Evolutionary conservation across 768 basidiomycete genomes (phyloP), one percentile per base, ranked within the genome.

Genomic region (Lentinula guzmanii): DNA sequence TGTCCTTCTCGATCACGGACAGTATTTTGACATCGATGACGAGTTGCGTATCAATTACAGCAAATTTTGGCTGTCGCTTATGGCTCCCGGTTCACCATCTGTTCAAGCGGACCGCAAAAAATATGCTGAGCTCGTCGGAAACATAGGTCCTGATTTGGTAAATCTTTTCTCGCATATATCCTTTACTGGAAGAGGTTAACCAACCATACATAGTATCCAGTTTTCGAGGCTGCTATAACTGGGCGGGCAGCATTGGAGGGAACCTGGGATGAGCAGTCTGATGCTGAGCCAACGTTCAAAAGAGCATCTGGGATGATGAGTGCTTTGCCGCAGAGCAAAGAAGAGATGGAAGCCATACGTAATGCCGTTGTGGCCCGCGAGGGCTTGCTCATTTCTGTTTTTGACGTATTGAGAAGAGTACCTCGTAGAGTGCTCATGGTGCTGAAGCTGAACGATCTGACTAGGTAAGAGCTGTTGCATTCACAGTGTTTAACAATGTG

Each of bases 181-280:
- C 21, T 4, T 10, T 24, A n/a, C 10, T 7, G 57, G 24, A 61
- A 57, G 43, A 28, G 28, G 28, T 28, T 28, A 4, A 28, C 4
- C 37, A 21, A 60, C 16, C 21, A 9, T 10, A 8, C 9, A 4
- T 68, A 95, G 90, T 98, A 97, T 70, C 91, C 94, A 8, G 82
- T 97, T 10, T 95, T 98, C 63, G 94, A 98, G 72, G 92, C 93
- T 21, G 95, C 95, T 13, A 87, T 98, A 50, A 98, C 95, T n/a
- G 89, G 87, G 4, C 83, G 94, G 45, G 86, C 91, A 16, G 86
- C 85, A 1, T 72, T 96, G 59, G 83, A 86, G 69, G 88, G 86
- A 35, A 77, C 83, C 5, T 82, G 80, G 77, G 77, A 41, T 21
- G 74, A 76, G 18, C 65, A 73, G 16, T 69, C 69, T 28, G 64